Conservation (phyloP, 208 protist genomes). For the Porcisia hertigi region DNA sequence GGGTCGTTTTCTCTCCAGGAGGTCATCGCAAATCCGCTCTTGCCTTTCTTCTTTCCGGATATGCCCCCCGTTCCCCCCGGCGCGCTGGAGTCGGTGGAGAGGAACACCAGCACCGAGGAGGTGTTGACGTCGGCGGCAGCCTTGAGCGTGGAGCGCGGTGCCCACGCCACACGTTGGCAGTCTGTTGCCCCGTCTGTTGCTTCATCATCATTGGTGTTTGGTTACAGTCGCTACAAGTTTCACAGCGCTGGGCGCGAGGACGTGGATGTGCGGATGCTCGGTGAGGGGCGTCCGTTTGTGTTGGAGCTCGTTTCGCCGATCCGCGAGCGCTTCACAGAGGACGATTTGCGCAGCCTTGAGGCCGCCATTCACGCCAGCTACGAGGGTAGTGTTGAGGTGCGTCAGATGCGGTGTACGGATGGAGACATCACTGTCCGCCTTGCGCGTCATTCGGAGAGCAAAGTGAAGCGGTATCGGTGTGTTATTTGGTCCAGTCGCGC, state of each 20-base stretch:
- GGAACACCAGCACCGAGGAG: not conserved
- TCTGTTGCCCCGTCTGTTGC: conserved; percentile 30
- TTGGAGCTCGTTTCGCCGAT: conserved; percentile 84
- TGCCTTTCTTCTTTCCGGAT: conserved; percentile 85
- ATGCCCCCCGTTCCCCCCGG: conserved; percentile 19
- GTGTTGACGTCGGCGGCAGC: not conserved
- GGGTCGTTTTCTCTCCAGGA: conserved; percentile 86
- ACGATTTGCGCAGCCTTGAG: conserved; percentile 50
- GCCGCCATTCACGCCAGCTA: conserved; percentile 59
- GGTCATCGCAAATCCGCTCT: conserved; percentile 75
- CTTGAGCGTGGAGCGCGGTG: conserved; percentile 18
- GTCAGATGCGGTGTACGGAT: conserved; percentile 57
- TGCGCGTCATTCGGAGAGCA: conserved; percentile 84
- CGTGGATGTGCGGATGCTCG: conserved; percentile 95
- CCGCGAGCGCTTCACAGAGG: conserved; percentile 49
- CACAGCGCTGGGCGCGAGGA: conserved; percentile 94
- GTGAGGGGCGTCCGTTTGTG: conserved; percentile 93
- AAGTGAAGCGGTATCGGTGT: conserved; percentile 90
- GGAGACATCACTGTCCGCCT: conserved; percentile 75
- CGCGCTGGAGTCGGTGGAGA: conserved; percentile 21
- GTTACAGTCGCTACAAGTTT: conserved; percentile 89
- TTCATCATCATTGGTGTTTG: conserved; percentile 51
- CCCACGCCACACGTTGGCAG: conserved; percentile 36
- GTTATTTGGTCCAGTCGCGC: conserved; percentile 81
- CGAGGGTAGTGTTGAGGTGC: conserved; percentile 70